Base-by-base conservation (phyloP, 225 moss, liverwort and hornwort species). In the Antitrichia curtipendula region DNA sequence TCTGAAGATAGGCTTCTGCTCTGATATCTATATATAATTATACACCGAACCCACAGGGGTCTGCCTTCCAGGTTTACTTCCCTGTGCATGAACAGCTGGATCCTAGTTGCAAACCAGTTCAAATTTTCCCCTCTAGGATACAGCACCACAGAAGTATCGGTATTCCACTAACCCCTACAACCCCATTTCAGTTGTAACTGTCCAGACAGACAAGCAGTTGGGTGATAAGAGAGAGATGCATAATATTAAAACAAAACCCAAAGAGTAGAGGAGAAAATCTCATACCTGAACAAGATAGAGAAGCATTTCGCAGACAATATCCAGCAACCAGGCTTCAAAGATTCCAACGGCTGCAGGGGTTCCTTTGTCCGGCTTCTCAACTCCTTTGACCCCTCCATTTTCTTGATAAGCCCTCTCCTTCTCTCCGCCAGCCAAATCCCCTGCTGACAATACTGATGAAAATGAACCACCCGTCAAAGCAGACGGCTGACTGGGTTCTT, bases 221-320 rank as follows among this genome's bases (percentile, higher is more conserved):
- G 58, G 75, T 65, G 50, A 79, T 24, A 32, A 41, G 66, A 82
- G 65, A 68, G 68, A 60, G 13, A 43, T 53, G 50, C n/a, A 58
- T 72, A 58, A 32, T 20, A 41, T 8, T 45, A 54, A 76, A 81
- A 50, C 50, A 45, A 60, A 34, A 74, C 10, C 32, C 49, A 59
- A 66, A 80, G 68, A 75, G 71, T 23, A 72, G 31, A 84, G 59
- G 57, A 78, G 82, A 60, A 73, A 80, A 79, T 60, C 65, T 78
- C 62, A 83, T 92, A 96, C 98, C 95, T 99, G 99, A 83, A 96
- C 96, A 86, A 99, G 95, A 81, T 93, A 94, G 71, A 99, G 95
- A 87, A 97, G 93, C 99, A 99, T 99, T 89, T 97, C 99, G 91
- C 97, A 95, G 49, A 99, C 86, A 66, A 99, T 96, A 84, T 96